Percentiles rank a stretch among this genome's conserved stretches.
Evolutionary conservation across 1,284 basidiomycete genomes (phyloP).

Genomic region (Rhodofomes roseus): DNA sequence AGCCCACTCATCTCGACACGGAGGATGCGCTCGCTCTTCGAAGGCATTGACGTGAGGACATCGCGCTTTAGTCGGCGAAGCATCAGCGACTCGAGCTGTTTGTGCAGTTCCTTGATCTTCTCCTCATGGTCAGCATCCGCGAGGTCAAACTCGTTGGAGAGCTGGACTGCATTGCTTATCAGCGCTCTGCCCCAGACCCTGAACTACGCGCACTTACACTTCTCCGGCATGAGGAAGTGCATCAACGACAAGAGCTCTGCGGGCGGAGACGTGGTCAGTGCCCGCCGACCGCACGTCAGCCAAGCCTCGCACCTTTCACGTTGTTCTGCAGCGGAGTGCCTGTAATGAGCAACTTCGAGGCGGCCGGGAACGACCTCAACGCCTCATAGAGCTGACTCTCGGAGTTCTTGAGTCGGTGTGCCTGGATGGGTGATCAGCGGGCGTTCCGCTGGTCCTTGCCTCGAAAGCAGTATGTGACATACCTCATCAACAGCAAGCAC

Average conservation of each 20-base stretch:
- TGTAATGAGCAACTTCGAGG: slow-evolving; percentile 94
- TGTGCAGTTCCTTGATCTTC: slow-evolving; percentile 94
- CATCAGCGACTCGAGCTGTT: slow-evolving; percentile 94
- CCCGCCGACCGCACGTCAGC: not conserved
- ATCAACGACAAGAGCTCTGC: slow-evolving; percentile 92
- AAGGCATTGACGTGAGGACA: slow-evolving; percentile 95
- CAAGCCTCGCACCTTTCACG: slow-evolving; percentile 72
- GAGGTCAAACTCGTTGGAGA: slow-evolving; percentile 94
- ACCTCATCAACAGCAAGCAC: slow-evolving; percentile 95
- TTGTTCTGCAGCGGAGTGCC: slow-evolving; percentile 99
- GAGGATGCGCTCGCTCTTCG: slow-evolving; percentile 97
- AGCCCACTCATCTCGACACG: slow-evolving; percentile 97
- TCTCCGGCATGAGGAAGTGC: slow-evolving; percentile 99
- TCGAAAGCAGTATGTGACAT: slow-evolving; percentile 1
- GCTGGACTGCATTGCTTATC: slow-evolving; percentile 26
- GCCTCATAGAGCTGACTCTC: slow-evolving; percentile 98
- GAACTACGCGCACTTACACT: slow-evolving; percentile 58
- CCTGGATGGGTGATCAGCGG: slow-evolving; percentile 40
- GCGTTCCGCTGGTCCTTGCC: not conserved
- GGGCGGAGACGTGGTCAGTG: slow-evolving; percentile 3
- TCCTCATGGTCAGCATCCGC: slow-evolving; percentile 89
- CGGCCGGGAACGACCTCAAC: slow-evolving; percentile 83
- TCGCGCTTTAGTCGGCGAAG: slow-evolving; percentile 93
- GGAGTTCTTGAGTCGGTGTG: slow-evolving; percentile 97
- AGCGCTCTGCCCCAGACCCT: slow-evolving; percentile 8